Evolutionary conservation across 2,329 filamentous ascomycete genomes (phyloP).

Genomic region (Phialophora chinensis): DNA sequence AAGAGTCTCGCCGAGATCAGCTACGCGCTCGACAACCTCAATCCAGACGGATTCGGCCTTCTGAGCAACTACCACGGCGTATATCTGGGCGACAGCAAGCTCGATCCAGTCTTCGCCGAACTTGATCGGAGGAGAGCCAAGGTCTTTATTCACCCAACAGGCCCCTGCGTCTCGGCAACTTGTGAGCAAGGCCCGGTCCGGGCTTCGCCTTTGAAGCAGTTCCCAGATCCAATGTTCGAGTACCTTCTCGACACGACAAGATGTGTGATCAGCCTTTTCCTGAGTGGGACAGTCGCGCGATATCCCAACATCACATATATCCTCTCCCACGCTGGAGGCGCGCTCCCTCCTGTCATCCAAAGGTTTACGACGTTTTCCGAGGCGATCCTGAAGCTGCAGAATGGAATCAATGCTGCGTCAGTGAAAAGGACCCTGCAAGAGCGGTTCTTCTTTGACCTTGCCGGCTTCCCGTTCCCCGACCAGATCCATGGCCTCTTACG

Average conservation of each 20-base stretch:
- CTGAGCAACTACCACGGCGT: slow-evolving; percentile 59
- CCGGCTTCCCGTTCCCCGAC: slow-evolving; percentile 19
- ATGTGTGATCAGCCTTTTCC: slow-evolving; percentile 55
- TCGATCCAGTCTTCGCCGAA: slow-evolving; percentile 54
- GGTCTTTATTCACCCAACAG: slow-evolving; percentile 49
- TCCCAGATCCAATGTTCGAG: slow-evolving; percentile 40
- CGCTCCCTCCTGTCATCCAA: slow-evolving; percentile 43
- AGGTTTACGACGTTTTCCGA: slow-evolving; percentile 6
- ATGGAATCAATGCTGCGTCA: slow-evolving; percentile 9
- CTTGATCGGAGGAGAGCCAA: slow-evolving; percentile 14
- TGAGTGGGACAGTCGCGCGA: slow-evolving; percentile 52
- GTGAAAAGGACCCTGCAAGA: slow-evolving; percentile 15
- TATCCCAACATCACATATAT: slow-evolving; percentile 56
- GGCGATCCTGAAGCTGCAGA: slow-evolving; percentile 14
- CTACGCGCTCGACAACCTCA: slow-evolving; percentile 45
- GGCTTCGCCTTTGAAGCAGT: slow-evolving; percentile 2
- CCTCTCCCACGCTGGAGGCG: slow-evolving; percentile 56
- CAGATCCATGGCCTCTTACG: slow-evolving; percentile 14
- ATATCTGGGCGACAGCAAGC: slow-evolving; percentile 56
- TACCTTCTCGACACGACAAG: slow-evolving; percentile 61
- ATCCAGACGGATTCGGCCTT: slow-evolving; percentile 58
- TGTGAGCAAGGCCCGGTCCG: background rate
- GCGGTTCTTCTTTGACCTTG: slow-evolving; percentile 25
- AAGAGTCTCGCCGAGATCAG: slow-evolving; percentile 56
- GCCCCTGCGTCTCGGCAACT: slow-evolving; percentile 2